Base-by-base conservation (phyloP, 2,329 filamentous ascomycete species). In the Coniochaeta prunicola region DNA sequence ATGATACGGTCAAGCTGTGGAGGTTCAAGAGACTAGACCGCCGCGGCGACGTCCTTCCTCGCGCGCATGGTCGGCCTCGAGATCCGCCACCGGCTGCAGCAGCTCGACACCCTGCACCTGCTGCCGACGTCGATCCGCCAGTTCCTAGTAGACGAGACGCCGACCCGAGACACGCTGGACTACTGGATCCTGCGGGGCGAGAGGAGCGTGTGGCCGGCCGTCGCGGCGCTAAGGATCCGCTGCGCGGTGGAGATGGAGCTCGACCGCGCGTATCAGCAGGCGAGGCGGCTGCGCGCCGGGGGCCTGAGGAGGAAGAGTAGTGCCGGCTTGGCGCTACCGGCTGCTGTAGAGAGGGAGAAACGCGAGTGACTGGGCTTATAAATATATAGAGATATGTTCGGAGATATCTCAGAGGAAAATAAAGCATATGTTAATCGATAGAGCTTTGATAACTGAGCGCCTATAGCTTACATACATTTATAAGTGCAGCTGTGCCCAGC, bases 161-260 rank as follows among this genome's bases (percentile, higher is more conserved):
- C 92, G 0, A 93, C 88, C 0, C 80, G 84, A 57, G 84, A 88
- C 60, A 87, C 85, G 9, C 76, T 97, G 3, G 85, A 91, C 59
- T 89, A 93, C 65, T 97, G 92, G 93, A 92, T 96, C 58, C 73
- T 86, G 33, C 82, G 88, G 58, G 93, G 93, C 1, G 93, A 97
- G 73, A 78, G 87, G 62, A 92, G 90, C 64, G 91, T 96, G 0
- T 97, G 93, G 92, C 93, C 92, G 0, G 90, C 91, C 2, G 85
- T 96, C 3, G 87, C 87, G 33, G 91, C 92, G 15, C 74, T 97
- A 61, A 88, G 88, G 65, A 87, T 96, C 8, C 79, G 93, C 7
- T 94, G 91, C 71, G 88, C 87, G 4, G 82, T 97, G 8, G 93
- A 97, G 72, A 88, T 92, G 58, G 92, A 96, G 69, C 78, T 97